Evolutionary conservation across 345 rosid species (phyloP), one percentile per base, ranked within the genome.

Genomic region (Syzygium jambos): DNA sequence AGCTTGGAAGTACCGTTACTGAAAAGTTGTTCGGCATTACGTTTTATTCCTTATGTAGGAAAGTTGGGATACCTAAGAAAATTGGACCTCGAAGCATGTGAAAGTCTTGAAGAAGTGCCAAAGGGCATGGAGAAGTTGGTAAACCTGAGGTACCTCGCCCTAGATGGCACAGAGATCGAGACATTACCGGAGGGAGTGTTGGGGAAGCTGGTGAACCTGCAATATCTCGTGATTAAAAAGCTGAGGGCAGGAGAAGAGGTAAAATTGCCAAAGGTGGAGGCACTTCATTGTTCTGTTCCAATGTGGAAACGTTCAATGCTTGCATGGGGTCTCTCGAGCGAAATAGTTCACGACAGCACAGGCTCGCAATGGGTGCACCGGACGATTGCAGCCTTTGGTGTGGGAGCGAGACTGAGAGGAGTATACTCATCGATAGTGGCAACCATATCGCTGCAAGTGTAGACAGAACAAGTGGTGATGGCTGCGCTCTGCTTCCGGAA

Each of bases 91-190:
- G 1, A 21, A 12, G 9, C 11, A 2, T 84, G 57, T 19, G 78
- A 51, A 7, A 46, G 16, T 3, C 85, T 90, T 30, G 46, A 22
- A 14, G 19, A 84, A 51, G 54, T 86, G 3, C 91, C 90, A 13
- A 34, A 86, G 34, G 91, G 90, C 30, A 38, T 90, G 86, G 85
- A 87, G 25, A 73, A 11, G 17, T 43, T 90, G 51, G 59, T 43
- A 27, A 90, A 90, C 52, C 90, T 91, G 3, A 87, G 17, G 63
- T 86, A 80, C 53, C 88, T 89, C 19, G 30, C 85, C 23, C 61
- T 89, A 61, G 43, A 2, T n/a, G 9, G 22, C 0, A 30, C 11
- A n/a, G 6, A 34, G 14, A 52, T 46, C 43, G 43, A 34, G 9
- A 22, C 22, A 17, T 14, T 91, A 1, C 55, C 80, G 0, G 9